Evolutionary conservation across 2,329 filamentous ascomycete species (phyloP).

Genomic region (Chrysoporthe austroafricana): DNA sequence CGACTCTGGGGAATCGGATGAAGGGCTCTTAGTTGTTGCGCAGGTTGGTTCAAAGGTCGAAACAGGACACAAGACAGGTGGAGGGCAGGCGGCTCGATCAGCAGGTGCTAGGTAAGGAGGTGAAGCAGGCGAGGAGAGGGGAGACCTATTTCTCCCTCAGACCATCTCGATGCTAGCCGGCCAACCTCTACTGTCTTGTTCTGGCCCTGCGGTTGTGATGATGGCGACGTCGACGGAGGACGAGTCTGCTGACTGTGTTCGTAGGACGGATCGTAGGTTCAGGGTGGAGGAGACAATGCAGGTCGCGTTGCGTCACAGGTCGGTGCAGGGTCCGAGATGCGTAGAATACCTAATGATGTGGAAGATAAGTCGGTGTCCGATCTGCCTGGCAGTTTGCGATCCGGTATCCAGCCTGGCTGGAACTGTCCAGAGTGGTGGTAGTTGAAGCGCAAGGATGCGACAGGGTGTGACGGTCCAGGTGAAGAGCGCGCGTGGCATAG

Average conservation of each 20-base stretch:
- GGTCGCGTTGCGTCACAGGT: conserved; percentile 7
- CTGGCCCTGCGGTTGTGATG: neutral
- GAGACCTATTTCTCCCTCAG: conserved; percentile 3
- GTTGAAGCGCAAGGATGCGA: conserved; percentile 21
- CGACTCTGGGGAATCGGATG: neutral
- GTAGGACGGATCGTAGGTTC: conserved; percentile 1
- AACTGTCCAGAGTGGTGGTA: conserved; percentile 12
- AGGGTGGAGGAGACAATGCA: conserved; percentile 9
- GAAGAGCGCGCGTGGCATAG: conserved; percentile 13
- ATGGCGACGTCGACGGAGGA: neutral
- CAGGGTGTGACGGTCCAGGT: neutral
- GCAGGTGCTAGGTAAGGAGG: neutral
- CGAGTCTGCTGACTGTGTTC: neutral
- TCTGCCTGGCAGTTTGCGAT: conserved; percentile 20
- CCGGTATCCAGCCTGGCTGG: neutral
- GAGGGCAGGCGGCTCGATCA: neutral
- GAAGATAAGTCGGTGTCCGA: conserved; percentile 14
- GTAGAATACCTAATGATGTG: neutral
- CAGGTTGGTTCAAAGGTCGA: neutral
- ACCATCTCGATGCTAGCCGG: conserved; percentile 26
- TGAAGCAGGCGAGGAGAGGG: neutral
- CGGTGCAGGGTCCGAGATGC: conserved; percentile 3
- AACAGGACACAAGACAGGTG: neutral
- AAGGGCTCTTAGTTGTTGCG: neutral
- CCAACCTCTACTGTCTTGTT: conserved; percentile 2